Evolutionary conservation across 2,329 filamentous ascomycete species (phyloP).

Genomic region (Ilyonectria robusta): DNA sequence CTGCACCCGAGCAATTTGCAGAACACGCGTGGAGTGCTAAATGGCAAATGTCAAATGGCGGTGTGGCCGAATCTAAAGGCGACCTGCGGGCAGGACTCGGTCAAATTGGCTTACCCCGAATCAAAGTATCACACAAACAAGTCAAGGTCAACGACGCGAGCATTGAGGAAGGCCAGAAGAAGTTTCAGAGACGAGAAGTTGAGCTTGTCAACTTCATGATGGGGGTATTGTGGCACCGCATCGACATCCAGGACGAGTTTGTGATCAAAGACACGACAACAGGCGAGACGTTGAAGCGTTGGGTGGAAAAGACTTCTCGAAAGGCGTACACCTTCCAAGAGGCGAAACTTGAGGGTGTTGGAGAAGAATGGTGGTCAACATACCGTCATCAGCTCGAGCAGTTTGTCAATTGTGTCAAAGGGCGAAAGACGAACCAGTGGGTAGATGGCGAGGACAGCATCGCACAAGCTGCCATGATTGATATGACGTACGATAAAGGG

Average conservation of each 20-base stretch:
- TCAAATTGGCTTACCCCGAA: neutral
- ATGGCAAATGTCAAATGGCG: slow-evolving; percentile 6
- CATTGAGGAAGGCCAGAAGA: neutral
- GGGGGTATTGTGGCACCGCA: slow-evolving; percentile 9
- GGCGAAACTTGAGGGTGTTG: neutral
- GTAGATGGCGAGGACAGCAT: slow-evolving; percentile 4
- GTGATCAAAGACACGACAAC: neutral
- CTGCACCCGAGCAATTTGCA: neutral
- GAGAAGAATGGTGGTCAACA: slow-evolving; percentile 8
- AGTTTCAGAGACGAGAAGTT: neutral
- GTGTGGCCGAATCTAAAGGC: neutral
- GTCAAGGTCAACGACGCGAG: neutral
- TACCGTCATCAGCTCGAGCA: slow-evolving; percentile 16
- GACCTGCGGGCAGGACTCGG: neutral
- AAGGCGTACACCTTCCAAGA: slow-evolving; percentile 16
- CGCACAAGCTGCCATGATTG: slow-evolving; percentile 13
- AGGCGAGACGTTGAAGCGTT: neutral
- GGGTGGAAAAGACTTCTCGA: neutral
- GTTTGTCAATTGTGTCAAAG: slow-evolving; percentile 11
- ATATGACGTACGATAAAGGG: slow-evolving; percentile 13
- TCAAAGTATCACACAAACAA: slow-evolving; percentile 1
- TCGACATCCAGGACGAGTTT: neutral
- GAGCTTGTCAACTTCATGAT: neutral
- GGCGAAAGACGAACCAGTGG: neutral
- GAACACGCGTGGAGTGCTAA: neutral